Conservation (phyloP, 306 rosid species). For the Castanea crenata region DNA sequence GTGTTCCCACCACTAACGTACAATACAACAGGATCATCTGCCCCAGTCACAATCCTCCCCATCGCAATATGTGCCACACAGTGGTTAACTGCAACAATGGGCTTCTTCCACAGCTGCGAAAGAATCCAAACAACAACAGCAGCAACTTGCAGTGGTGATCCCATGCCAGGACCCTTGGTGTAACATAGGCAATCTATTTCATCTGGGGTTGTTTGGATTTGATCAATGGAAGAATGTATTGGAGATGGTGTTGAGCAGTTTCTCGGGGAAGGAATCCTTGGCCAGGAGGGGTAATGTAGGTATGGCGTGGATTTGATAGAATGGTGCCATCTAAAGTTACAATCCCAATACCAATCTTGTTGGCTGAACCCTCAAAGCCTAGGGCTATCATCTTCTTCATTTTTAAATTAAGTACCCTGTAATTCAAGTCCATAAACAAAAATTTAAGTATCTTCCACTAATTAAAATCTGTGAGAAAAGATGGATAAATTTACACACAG, state of each 20-base stretch:
- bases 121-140: too few species aligned
- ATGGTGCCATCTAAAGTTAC: constrained; percentile 77
- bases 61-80: constrained; percentile 48
- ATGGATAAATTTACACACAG: too few species aligned
- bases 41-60: constrained; percentile 92
- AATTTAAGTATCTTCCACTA: too few species aligned
- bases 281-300: constrained; percentile 89
- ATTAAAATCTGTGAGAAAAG: too few species aligned
- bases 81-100: constrained; percentile 35
- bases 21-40: constrained; percentile 84
- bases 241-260: constrained; percentile 88
- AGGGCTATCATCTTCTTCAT: constrained; percentile 78
- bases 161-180: constrained; percentile 96
- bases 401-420: neutral
- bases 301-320: constrained; percentile 85
- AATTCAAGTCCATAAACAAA: too few species aligned
- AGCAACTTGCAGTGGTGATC: constrained; percentile 50
- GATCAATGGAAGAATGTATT: constrained; percentile 63
- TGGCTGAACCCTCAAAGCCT: constrained; percentile 93
- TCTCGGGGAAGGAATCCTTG: constrained; percentile 93
- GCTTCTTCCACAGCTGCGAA: constrained; percentile 69
- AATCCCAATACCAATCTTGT: constrained; percentile 81
- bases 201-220: constrained; percentile 43
- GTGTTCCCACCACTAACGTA: constrained; percentile 95
- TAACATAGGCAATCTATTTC: constrained; percentile 87